phyloP scores from a whole-genome alignment of 441 rosid species.

The Populus hybrid region DNA sequence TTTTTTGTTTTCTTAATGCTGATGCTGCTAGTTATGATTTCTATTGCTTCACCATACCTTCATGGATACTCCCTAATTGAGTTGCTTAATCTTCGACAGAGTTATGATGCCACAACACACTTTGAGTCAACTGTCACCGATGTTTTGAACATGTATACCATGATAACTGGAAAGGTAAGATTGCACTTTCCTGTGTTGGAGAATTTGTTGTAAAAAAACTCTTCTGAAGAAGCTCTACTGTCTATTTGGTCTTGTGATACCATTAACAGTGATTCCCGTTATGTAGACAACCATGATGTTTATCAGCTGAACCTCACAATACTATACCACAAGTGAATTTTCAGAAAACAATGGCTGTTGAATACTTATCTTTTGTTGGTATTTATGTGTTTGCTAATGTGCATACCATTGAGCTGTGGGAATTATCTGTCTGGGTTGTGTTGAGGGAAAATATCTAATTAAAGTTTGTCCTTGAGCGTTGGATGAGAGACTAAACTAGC shows the following conservation, averaged over 20 bases:
- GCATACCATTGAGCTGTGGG: neutral
- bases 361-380: neutral
- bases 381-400: neutral
- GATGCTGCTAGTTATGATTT: neutral
- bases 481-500: neutral
- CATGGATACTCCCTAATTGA: slow-evolving; percentile 3
- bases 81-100: slow-evolving; percentile 40
- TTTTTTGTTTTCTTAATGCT: neutral
- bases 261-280: neutral
- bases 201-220: neutral
- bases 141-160: slow-evolving; percentile 68
- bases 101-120: slow-evolving; percentile 85
- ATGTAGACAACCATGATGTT: neutral
- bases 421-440: neutral
- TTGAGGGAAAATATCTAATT: neutral
- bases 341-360: neutral
- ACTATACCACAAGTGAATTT: neutral
- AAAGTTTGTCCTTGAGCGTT: neutral
- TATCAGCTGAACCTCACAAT: neutral
- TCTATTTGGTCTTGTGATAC: neutral
- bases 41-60: neutral
- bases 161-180: slow-evolving; percentile 84
- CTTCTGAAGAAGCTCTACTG: neutral
- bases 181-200: neutral
- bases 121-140: slow-evolving; percentile 78